Conservation (phyloP, 805 yeast species). For the Hermanozyma aechmeae region DNA sequence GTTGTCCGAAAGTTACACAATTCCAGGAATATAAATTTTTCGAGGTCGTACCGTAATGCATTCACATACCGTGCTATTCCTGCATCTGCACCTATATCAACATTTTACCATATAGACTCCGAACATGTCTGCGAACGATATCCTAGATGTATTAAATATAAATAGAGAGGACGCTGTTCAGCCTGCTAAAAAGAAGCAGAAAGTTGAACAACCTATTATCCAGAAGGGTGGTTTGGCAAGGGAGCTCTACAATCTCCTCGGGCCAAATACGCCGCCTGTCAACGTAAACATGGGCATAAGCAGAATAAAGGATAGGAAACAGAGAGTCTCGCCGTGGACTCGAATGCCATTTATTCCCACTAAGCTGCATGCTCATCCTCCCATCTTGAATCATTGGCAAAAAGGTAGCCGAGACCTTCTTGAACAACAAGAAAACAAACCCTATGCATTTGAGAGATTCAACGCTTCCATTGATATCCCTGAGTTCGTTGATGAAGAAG, state of each 20-base stretch:
- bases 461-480: conserved; percentile 67
- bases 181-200: conserved; percentile 34
- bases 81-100: too few species aligned
- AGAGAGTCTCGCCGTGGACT: conserved; percentile 79
- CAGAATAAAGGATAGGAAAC: conserved; percentile 57
- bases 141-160: conserved; percentile 69
- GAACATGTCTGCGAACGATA: conserved; percentile 38
- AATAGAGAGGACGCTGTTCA: conserved; percentile 36
- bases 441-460: conserved; percentile 67
- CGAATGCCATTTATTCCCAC: conserved; percentile 51
- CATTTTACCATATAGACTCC: not conserved
- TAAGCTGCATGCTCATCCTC: conserved; percentile 35
- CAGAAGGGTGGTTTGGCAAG: conserved; percentile 68
- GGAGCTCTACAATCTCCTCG: conserved; percentile 79
- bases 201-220: conserved; percentile 9
- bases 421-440: conserved; percentile 25
- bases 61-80: too few species aligned
- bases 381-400: conserved; percentile 71
- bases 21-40: too few species aligned
- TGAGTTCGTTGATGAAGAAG: conserved; percentile 47
- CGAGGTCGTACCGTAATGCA: too few species aligned
- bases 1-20: conserved; percentile 75
- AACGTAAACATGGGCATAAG: conserved; percentile 17
- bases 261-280: conserved; percentile 88
- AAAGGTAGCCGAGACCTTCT: conserved; percentile 52